Percentiles rank a stretch among this genome's conserved stretches.
phyloP scores from a whole-genome alignment of 1,139 yeast genomes.

The Saccharomyces uvarum region DNA sequence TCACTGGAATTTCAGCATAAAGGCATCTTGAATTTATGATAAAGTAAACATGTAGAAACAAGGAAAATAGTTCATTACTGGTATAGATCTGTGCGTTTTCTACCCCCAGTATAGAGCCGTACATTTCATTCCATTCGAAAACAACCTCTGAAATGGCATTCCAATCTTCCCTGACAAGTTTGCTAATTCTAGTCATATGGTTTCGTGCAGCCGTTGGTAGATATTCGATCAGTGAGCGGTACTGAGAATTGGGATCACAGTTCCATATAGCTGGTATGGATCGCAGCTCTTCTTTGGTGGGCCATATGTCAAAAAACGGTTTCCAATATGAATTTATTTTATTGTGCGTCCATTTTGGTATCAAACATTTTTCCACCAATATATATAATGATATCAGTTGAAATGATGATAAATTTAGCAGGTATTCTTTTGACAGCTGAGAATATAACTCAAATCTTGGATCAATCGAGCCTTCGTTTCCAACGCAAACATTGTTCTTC shows the following conservation, averaged over 20 bases:
- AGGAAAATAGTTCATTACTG: constrained; percentile 28
- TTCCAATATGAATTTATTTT: constrained; percentile 47
- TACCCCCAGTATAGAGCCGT: constrained; percentile 3
- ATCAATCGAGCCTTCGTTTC: constrained; percentile 9
- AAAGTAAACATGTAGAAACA: constrained; percentile 67
- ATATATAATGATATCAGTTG: constrained; percentile 43
- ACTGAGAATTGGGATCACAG: constrained; percentile 5
- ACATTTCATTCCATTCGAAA: constrained; percentile 15
- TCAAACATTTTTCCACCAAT: constrained; percentile 37
- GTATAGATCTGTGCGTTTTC: not conserved
- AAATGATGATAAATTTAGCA: constrained; percentile 30
- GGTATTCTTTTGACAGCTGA: constrained; percentile 15
- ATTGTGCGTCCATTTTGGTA: constrained; percentile 29
- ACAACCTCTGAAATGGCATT: constrained; percentile 14
- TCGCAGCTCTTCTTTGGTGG: constrained; percentile 42
- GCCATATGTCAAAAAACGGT: constrained; percentile 56
- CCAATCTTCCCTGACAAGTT: constrained; percentile 24
- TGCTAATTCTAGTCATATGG: constrained; percentile 17
- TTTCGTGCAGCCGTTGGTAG: constrained; percentile 27
- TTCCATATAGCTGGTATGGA: constrained; percentile 49
- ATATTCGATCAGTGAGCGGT: constrained; percentile 10
- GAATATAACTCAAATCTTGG: constrained; percentile 28
- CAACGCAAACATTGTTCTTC: not conserved
- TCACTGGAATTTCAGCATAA: constrained; percentile 60
- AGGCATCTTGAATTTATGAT: constrained; percentile 88